These are phyloP conservation scores for Chlamydomonas urium DNA, from an alignment of 139 green algal genomes.

Conservation along the genomic window DNA sequence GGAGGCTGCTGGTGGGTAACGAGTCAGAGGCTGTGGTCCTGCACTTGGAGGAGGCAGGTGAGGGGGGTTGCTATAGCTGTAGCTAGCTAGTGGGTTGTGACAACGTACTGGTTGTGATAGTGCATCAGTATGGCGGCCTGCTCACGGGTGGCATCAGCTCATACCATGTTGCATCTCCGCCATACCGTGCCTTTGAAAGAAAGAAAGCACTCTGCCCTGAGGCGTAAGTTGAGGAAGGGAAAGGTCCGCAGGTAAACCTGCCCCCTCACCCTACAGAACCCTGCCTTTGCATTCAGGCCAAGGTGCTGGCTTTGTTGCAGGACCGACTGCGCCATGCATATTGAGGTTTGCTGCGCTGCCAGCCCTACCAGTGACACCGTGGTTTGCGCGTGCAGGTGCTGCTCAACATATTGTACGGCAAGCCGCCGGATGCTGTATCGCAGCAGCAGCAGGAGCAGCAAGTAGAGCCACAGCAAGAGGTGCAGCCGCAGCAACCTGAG, in stretches of 20 bases:
- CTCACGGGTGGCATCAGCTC: not conserved
- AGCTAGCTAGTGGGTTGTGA: not conserved
- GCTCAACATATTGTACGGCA: constrained; percentile 7
- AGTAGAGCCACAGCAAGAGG: no score
- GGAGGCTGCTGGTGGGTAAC: not conserved
- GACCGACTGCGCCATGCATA: not conserved
- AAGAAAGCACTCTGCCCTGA: not conserved
- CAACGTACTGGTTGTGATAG: not conserved
- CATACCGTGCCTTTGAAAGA: no score
- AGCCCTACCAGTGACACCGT: not conserved
- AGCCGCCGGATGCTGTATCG: no score
- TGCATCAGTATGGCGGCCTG: not conserved
- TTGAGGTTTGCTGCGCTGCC: not conserved
- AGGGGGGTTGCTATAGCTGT: not conserved
- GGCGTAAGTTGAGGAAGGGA: not conserved
- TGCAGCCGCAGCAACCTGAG: no score
- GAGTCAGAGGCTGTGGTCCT: no score
- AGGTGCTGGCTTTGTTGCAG: not conserved
- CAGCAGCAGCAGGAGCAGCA: no score
- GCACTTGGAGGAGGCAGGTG: no score
- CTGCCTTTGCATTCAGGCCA: not conserved
- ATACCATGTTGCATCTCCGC: no score
- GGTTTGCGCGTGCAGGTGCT: not conserved
- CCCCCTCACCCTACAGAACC: not conserved
- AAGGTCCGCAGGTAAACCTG: not conserved